Conservation (phyloP, 2,329 filamentous ascomycete genomes). For the Sporothrix inflata region DNA sequence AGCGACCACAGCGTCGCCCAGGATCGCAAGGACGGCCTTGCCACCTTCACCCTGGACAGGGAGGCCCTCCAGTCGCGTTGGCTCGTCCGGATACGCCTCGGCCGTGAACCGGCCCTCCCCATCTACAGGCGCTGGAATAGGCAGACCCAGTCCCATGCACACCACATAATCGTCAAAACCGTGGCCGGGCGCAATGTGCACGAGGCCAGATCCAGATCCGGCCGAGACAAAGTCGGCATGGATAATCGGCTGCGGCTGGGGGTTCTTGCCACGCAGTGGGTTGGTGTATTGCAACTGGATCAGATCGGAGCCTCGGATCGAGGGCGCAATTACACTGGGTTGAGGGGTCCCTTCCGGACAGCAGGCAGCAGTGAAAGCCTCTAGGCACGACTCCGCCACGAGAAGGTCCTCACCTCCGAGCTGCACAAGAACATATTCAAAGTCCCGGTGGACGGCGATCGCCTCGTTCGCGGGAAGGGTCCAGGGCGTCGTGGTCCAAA, state of each 20-base stretch:
- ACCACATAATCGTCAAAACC: constrained; percentile 95
- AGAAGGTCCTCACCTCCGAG: constrained; percentile 64
- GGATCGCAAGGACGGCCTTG: constrained; percentile 65
- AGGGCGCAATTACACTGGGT: constrained; percentile 70
- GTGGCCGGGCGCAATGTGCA: constrained; percentile 91
- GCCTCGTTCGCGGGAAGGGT: constrained; percentile 91
- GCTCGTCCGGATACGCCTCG: constrained; percentile 74
- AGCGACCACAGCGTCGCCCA: constrained; percentile 67
- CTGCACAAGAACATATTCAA: constrained; percentile 73
- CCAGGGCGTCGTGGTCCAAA: constrained; percentile 99
- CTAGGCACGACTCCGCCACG: constrained; percentile 71
- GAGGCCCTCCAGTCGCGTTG: constrained; percentile 67
- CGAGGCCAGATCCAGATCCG: constrained; percentile 90
- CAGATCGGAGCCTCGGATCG: constrained; percentile 71
- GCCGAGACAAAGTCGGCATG: constrained; percentile 87
- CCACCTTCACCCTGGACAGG: constrained; percentile 53
- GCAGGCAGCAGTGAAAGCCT: constrained; percentile 55
- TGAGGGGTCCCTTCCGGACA: constrained; percentile 56
- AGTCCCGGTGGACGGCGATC: constrained; percentile 76
- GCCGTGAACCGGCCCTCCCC: constrained; percentile 79
- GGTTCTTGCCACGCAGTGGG: constrained; percentile 63
- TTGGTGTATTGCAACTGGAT: constrained; percentile 70
- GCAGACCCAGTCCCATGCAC: constrained; percentile 71
- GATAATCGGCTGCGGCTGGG: constrained; percentile 69
- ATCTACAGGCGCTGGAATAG: constrained; percentile 80